Percentiles rank a stretch among this genome's conserved stretches.
phyloP scores from a whole-genome alignment of 345 rosid species.

The Gossypium rotundifolium region DNA sequence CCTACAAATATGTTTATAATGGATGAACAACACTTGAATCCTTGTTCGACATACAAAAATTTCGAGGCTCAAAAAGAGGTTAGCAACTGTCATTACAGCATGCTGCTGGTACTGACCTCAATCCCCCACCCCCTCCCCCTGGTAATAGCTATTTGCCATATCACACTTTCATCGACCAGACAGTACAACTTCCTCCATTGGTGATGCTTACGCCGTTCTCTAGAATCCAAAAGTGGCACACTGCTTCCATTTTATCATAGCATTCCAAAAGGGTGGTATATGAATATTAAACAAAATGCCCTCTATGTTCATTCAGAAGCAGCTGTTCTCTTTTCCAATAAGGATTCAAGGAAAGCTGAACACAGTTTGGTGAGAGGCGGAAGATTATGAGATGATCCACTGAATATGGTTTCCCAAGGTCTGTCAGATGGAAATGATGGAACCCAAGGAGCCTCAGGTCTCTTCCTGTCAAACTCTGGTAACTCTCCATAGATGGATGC shows the following conservation, averaged over 20 bases:
- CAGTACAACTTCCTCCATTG: neutral
- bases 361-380: conserved; percentile 81
- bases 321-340: conserved; percentile 66
- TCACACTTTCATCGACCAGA: neutral
- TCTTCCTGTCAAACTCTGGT: conserved; percentile 40
- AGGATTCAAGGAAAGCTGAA: conserved; percentile 56
- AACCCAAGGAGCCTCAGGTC: conserved; percentile 26
- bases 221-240: neutral
- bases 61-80: neutral
- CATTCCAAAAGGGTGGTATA: neutral
- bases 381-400: conserved; percentile 72
- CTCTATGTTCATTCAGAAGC: conserved; percentile 31
- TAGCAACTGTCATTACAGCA: neutral
- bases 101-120: neutral
- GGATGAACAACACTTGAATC: neutral
- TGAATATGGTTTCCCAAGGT: conserved; percentile 81
- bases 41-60: neutral
- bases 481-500: conserved; percentile 73
- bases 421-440: conserved; percentile 52
- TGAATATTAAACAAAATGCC: neutral
- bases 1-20: neutral
- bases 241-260: neutral
- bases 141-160: neutral
- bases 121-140: neutral
- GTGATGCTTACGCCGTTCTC: neutral